Evolutionary conservation across 768 basidiomycete genomes (phyloP).

Genomic region (Coprinopsis sp.): DNA sequence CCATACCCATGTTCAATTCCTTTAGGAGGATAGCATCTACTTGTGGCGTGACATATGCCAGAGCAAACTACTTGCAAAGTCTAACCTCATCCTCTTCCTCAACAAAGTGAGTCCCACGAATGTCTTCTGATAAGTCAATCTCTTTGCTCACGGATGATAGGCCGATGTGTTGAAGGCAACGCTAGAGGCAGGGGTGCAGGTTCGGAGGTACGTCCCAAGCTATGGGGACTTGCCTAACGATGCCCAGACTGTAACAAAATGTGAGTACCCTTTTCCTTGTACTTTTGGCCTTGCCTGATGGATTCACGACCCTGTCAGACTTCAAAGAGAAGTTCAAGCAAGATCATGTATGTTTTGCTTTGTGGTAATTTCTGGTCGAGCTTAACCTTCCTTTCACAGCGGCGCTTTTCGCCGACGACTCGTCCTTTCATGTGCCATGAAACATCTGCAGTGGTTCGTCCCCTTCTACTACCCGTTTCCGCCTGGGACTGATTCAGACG

Average conservation of each 20-base stretch:
- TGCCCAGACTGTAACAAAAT: conserved; percentile 53
- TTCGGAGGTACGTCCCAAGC: conserved; percentile 57
- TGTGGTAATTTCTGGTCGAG: neutral
- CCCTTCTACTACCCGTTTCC: neutral
- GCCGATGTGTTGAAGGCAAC: conserved; percentile 57
- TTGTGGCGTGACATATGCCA: conserved; percentile 70
- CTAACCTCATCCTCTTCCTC: conserved; percentile 69
- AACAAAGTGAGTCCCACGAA: conserved; percentile 65
- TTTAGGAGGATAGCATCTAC: conserved; percentile 66
- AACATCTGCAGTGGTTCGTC: conserved; percentile 64
- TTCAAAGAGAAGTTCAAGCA: conserved; percentile 65
- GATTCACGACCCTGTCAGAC: conserved; percentile 34
- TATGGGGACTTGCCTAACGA: conserved; percentile 59
- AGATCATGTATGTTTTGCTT: conserved; percentile 46
- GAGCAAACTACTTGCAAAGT: conserved; percentile 53
- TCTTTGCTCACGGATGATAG: conserved; percentile 15
- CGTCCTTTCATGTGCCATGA: conserved; percentile 65
- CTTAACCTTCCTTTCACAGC: conserved; percentile 29
- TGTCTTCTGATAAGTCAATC: neutral
- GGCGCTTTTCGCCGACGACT: conserved; percentile 49
- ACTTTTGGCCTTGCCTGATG: neutral
- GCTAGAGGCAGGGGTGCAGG: conserved; percentile 49
- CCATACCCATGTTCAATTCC: neutral
- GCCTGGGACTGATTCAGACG: neutral
- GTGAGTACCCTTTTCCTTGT: conserved; percentile 31